phyloP scores from a whole-genome alignment of 2,329 filamentous ascomycete species.

The Trichophyton mentagrophytes region DNA sequence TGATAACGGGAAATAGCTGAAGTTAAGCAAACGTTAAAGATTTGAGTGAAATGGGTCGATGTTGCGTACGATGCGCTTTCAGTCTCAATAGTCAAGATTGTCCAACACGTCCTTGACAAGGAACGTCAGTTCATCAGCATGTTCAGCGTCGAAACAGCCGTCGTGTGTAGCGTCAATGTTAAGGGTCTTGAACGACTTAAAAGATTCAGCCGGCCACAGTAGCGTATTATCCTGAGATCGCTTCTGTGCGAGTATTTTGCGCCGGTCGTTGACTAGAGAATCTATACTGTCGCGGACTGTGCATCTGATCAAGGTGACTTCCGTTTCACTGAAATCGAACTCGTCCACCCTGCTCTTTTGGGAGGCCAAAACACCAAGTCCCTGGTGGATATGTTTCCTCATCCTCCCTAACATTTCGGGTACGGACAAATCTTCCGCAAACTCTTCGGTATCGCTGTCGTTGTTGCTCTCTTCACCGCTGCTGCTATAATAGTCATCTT shows the following conservation, averaged over 20 bases:
- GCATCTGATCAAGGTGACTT: conserved; percentile 7
- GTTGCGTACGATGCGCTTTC: background rate
- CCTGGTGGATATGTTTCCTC: conserved; percentile 7
- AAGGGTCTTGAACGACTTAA: conserved; percentile 3
- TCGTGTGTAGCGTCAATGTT: conserved; percentile 7
- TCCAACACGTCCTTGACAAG: conserved; percentile 5
- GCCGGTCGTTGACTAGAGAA: background rate
- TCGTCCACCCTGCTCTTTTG: background rate
- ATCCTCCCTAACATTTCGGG: conserved; percentile 6
- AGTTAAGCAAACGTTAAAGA: background rate
- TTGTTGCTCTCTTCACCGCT: conserved; percentile 7
- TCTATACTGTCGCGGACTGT: background rate
- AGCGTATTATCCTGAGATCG: conserved; percentile 1
- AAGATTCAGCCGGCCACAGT: background rate
- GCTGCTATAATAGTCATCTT: conserved; percentile 7
- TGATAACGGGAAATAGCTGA: background rate
- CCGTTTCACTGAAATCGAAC: conserved; percentile 1
- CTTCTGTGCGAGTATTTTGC: conserved; percentile 5
- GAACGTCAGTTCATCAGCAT: conserved; percentile 5
- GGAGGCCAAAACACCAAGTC: conserved; percentile 3
- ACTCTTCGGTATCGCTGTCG: conserved; percentile 3
- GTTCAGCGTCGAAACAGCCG: conserved; percentile 6
- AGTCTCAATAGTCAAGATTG: conserved; percentile 2
- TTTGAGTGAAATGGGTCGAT: background rate
- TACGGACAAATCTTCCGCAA: conserved; percentile 4